phyloP scores from a whole-genome alignment of 345 rosid species.

The Conringia planisiliqua region DNA sequence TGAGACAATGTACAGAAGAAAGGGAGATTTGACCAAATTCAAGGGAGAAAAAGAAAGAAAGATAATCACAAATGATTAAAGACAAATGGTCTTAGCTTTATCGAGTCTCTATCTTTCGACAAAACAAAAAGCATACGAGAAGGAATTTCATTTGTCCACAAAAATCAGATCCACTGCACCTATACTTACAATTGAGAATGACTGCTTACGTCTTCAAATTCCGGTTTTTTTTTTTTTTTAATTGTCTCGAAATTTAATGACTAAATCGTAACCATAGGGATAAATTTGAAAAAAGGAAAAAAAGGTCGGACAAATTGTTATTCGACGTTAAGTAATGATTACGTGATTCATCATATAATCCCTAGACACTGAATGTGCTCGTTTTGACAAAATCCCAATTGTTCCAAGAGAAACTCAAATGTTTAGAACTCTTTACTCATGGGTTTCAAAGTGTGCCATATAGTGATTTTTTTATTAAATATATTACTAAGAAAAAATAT shows the following conservation, averaged over 20 bases:
- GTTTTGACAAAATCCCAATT: background rate
- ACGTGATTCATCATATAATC: constrained; percentile 28
- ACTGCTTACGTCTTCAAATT: constrained; percentile 19
- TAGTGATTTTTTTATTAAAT: too few relatives aligned
- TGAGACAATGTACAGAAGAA: constrained; percentile 16
- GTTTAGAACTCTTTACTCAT: background rate
- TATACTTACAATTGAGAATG: constrained; percentile 2
- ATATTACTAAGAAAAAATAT: background rate
- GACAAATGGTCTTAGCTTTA: background rate
- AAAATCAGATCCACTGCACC: constrained; percentile 27
- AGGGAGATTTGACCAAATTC: constrained; percentile 22
- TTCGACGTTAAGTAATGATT: constrained; percentile 17
- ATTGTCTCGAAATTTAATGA: background rate
- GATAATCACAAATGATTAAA: background rate
- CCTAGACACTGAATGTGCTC: constrained; percentile 16
- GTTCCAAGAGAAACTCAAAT: background rate
- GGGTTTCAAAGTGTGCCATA: background rate
- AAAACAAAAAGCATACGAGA: constrained; percentile 27
- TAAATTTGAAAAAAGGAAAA: background rate
- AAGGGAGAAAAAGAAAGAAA: background rate
- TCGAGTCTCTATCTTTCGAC: constrained; percentile 17
- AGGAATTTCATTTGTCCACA: constrained; percentile 9
- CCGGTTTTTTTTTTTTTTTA: background rate
- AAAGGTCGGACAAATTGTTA: background rate
- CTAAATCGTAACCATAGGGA: background rate